A percentile compares a stretch with the other conserved stretches of the same genome.
Conservation (phyloP, 108 stramenopile genomes). For the Cylindrotheca fusiformis region DNA sequence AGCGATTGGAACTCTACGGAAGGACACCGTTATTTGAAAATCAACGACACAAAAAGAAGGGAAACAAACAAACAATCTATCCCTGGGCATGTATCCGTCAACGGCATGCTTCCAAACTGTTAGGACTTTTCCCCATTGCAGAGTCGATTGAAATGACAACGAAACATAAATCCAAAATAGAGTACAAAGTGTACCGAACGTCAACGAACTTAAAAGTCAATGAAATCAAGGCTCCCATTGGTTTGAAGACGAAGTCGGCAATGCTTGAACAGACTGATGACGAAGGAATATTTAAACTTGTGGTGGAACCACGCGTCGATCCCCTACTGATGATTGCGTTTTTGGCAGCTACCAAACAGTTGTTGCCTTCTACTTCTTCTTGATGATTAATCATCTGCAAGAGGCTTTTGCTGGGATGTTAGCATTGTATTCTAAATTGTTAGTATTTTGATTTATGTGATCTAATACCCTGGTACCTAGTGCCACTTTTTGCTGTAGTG, state of each 20-base stretch:
- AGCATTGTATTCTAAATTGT: too few species aligned
- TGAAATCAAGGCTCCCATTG: too few species aligned
- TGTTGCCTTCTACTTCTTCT: neutral
- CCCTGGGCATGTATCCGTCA: neutral
- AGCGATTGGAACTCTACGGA: neutral
- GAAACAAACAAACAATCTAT: neutral
- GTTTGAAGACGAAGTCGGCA: too few species aligned
- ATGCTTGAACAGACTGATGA: too few species aligned
- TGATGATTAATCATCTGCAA: too few species aligned
- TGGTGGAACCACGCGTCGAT: too few species aligned
- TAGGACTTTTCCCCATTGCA: neutral
- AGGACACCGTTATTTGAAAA: neutral
- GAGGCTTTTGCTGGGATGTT: too few species aligned
- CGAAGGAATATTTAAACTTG: too few species aligned
- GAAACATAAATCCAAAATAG: neutral
- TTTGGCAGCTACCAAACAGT: neutral
- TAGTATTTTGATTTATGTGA: too few species aligned
- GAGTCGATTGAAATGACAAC: neutral
- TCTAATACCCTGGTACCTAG: too few species aligned
- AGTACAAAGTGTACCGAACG: neutral
- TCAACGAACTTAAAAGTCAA: too few species aligned
- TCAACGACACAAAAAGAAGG: neutral
- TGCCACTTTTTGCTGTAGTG: too few species aligned
- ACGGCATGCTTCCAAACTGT: neutral
- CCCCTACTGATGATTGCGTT: neutral